Conservation (phyloP, 495 filamentous ascomycete genomes). For the Extremus antarcticus region DNA sequence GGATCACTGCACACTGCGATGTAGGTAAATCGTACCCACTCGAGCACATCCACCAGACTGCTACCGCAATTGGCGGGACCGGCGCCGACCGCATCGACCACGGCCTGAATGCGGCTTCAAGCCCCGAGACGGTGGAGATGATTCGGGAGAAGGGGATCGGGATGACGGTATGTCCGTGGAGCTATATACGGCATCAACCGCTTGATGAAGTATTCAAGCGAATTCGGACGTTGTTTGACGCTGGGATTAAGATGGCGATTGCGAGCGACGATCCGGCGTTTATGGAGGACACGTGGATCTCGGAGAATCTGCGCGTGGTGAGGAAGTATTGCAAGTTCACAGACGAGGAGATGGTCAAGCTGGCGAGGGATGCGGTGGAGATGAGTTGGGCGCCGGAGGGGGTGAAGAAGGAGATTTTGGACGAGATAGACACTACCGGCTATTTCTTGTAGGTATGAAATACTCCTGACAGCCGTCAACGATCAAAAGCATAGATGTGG, state of each 20-base stretch:
- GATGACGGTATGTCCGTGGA: slow-evolving; percentile 35
- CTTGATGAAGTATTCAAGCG: slow-evolving; percentile 31
- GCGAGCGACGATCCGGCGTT: slow-evolving; percentile 48
- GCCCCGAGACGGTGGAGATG: slow-evolving; percentile 26
- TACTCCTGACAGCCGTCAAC: too few relatives aligned
- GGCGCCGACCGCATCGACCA: slow-evolving; percentile 36
- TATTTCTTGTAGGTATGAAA: too few relatives aligned
- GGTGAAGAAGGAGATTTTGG: slow-evolving; percentile 1
- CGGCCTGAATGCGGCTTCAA: slow-evolving; percentile 32
- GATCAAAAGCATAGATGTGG: too few relatives aligned
- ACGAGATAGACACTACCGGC: too few relatives aligned
- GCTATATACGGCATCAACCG: slow-evolving; percentile 33
- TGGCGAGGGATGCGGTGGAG: slow-evolving; percentile 32
- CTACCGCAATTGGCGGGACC: slow-evolving; percentile 24
- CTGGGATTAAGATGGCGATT: slow-evolving; percentile 50
- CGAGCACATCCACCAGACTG: slow-evolving; percentile 31
- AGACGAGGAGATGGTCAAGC: slow-evolving; percentile 29
- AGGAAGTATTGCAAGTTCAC: slow-evolving; percentile 28
- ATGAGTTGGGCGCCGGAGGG: slow-evolving; percentile 33
- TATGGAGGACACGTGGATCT: slow-evolving; percentile 37
- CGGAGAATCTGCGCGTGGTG: slow-evolving; percentile 34
- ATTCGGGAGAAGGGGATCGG: slow-evolving; percentile 29
- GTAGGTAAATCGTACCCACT: slow-evolving; percentile 34
- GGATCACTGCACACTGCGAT: slow-evolving; percentile 37
- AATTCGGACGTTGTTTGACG: slow-evolving; percentile 30